A percentile compares a stretch with the other conserved stretches of the same genome.
These are phyloP conservation scores for Hydrangea macrophylla DNA, from an alignment of 148 eudicot genomes.

Conservation along the genomic window DNA sequence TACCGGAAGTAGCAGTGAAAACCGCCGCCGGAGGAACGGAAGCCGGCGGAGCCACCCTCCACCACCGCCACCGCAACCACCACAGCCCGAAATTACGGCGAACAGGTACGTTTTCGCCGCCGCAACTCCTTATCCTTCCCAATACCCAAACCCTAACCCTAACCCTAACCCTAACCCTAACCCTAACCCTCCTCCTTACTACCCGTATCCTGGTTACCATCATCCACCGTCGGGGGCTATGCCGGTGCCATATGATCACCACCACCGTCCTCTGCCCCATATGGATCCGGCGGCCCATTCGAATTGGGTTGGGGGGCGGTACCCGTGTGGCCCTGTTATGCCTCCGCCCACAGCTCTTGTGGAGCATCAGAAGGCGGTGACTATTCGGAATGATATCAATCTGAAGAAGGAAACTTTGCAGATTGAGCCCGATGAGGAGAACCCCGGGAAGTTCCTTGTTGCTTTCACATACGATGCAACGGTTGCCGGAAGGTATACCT, in stretches of 20 bases:
- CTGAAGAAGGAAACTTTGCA: slow-evolving; percentile 84
- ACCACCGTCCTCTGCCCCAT: slow-evolving; percentile 39
- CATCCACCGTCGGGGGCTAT: slow-evolving; percentile 47
- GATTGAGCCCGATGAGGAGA: slow-evolving; percentile 67
- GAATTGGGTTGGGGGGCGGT: slow-evolving; percentile 52
- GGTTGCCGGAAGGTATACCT: slow-evolving; percentile 72
- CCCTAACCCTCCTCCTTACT: slow-evolving; percentile 53
- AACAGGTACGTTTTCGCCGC: slow-evolving; percentile 80
- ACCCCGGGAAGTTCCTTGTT: slow-evolving; percentile 79
- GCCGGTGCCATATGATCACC: too few relatives aligned
- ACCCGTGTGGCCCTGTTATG: slow-evolving; percentile 59
- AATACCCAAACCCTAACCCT: slow-evolving; percentile 52
- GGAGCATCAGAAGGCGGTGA: slow-evolving; percentile 93
- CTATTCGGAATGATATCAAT: slow-evolving; percentile 84
- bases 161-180: slow-evolving; percentile 51
- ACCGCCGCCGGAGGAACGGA: slow-evolving; percentile 45
- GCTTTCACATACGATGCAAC: slow-evolving; percentile 87
- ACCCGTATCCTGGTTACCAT: slow-evolving; percentile 72
- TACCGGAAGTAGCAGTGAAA: slow-evolving; percentile 44
- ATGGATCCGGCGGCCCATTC: slow-evolving; percentile 28
- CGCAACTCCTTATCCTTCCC: slow-evolving; percentile 64
- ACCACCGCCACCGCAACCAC: slow-evolving; percentile 39
- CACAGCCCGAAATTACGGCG: slow-evolving; percentile 43
- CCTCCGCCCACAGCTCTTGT: slow-evolving; percentile 52
- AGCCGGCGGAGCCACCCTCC: slow-evolving; percentile 41